These are phyloP conservation scores for Elsinoe necatrix DNA, from an alignment of 2,329 filamentous ascomycete species.

Conservation along the genomic window DNA sequence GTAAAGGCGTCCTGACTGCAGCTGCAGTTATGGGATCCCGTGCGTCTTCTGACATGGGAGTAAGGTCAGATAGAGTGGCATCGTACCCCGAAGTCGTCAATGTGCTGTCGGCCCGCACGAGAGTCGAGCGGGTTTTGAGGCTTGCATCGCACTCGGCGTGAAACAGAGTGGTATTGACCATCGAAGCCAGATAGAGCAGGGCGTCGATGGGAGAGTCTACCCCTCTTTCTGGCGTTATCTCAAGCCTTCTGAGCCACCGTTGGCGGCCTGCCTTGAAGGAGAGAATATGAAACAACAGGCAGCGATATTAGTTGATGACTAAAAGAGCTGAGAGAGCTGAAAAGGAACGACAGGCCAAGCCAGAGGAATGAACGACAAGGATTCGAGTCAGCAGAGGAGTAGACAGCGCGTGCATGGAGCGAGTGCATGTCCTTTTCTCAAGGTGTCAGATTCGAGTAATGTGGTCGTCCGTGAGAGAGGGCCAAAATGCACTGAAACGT, in stretches of 20 bases:
- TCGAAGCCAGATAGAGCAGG: neutral
- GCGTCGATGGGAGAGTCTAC: neutral
- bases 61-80: neutral
- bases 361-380: neutral
- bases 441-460: slow-evolving; percentile 14
- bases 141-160: slow-evolving; percentile 8
- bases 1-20: slow-evolving; percentile 2
- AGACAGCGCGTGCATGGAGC: slow-evolving; percentile 1
- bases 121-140: neutral
- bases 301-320: neutral
- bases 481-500: neutral
- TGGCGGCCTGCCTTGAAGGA: neutral
- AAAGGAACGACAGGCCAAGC: neutral
- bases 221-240: slow-evolving; percentile 14
- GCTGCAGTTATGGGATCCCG: slow-evolving; percentile 2
- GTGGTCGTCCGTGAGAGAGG: slow-evolving; percentile 3
- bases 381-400: slow-evolving; percentile 4
- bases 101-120: neutral
- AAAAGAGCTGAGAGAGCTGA: slow-evolving; percentile 4
- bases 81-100: slow-evolving; percentile 5
- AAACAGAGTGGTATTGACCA: slow-evolving; percentile 6
- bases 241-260: slow-evolving; percentile 7
- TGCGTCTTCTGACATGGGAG: slow-evolving; percentile 3
- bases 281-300: neutral
- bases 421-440: slow-evolving; percentile 1